These are phyloP conservation scores for Phoma sp. DNA, from an alignment of 2,329 filamentous ascomycete genomes.

Conservation along the genomic window DNA sequence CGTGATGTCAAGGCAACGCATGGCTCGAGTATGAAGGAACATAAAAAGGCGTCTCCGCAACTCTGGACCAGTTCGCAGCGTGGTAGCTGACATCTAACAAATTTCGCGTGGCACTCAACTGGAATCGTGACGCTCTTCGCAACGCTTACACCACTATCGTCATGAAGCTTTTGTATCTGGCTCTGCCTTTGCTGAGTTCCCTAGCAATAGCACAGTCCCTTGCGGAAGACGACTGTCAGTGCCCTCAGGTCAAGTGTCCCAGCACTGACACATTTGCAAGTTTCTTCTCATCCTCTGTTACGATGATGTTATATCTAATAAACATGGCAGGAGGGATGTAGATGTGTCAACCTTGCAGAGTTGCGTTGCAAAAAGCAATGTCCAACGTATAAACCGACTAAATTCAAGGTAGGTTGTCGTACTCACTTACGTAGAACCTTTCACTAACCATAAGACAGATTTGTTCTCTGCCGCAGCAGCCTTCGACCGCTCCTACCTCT, in stretches of 20 bases:
- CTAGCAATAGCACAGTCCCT: conserved; percentile 24
- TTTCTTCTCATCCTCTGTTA: not conserved
- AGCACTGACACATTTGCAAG: conserved; percentile 26
- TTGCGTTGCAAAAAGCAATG: conserved; percentile 30
- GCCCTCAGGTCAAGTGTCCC: conserved; percentile 38
- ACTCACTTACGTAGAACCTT: too few relatives aligned
- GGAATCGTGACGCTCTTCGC: not conserved
- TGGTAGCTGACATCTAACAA: not conserved
- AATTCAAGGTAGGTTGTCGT: conserved; percentile 13
- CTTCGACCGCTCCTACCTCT: not conserved
- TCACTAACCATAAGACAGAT: not conserved
- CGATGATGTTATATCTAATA: not conserved
- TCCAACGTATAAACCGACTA: conserved; percentile 26
- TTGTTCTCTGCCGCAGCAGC: not conserved
- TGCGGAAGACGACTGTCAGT: conserved; percentile 23
- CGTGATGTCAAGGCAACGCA: conserved; percentile 12
- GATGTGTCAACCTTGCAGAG: conserved; percentile 37
- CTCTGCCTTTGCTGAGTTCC: conserved; percentile 25
- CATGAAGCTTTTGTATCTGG: conserved; percentile 31
- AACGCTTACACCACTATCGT: not conserved
- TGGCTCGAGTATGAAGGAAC: not conserved
- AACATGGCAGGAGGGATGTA: conserved; percentile 28
- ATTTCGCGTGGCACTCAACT: not conserved
- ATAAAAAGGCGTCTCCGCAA: conserved; percentile 8
- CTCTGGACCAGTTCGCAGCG: not conserved